Conservation (phyloP, 257 asterid species). For the Agastache rugosa region DNA sequence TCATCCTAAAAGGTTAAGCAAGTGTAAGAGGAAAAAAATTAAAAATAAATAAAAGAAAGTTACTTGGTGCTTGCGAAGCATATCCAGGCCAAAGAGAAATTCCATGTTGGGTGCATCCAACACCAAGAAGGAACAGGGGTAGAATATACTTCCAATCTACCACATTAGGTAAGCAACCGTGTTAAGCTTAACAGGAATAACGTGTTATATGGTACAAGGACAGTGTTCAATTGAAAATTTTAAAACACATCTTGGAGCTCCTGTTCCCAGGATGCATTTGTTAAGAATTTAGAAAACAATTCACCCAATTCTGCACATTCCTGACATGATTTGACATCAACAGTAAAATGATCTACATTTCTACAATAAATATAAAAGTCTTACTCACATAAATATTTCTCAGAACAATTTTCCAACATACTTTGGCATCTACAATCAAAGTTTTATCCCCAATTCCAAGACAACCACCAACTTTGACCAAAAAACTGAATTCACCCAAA, state of each 20-base stretch:
- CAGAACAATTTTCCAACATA: neutral
- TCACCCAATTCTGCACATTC: neutral
- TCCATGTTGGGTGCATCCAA: slow-evolving; percentile 98
- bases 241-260: neutral
- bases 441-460: neutral
- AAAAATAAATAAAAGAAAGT: slow-evolving; percentile 18
- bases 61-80: slow-evolving; percentile 99
- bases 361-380: neutral
- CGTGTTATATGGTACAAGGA: neutral
- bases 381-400: neutral
- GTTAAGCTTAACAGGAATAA: slow-evolving; percentile 7
- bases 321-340: neutral
- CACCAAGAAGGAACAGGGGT: slow-evolving; percentile 91
- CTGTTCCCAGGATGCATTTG: neutral
- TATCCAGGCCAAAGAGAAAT: slow-evolving; percentile 96
- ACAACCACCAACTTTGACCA: neutral
- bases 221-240: neutral
- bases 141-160: slow-evolving; percentile 82
- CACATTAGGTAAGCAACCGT: slow-evolving; percentile 36
- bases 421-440: neutral
- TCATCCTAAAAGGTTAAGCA: slow-evolving; percentile 20
- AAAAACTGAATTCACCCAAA: neutral
- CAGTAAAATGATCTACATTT: neutral
- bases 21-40: slow-evolving; percentile 16
- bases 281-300: neutral